Conservation (phyloP, 164 flowering plant species). For the Chloranthus sessilifolius region DNA sequence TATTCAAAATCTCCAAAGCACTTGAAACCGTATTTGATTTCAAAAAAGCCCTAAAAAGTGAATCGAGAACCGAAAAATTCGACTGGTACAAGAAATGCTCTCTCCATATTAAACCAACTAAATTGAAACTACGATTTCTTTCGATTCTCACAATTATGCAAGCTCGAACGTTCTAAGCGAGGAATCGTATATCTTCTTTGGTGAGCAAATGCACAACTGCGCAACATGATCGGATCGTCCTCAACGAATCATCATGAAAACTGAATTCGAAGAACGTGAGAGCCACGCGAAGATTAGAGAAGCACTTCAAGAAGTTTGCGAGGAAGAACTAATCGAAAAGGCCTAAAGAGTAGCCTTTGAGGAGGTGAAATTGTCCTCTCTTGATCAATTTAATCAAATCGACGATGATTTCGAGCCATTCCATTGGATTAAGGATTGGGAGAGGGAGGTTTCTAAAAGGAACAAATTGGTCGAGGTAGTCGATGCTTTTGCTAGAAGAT, state of each 20-base stretch:
- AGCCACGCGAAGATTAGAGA: conserved; percentile 30
- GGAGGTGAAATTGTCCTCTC: conserved; percentile 18
- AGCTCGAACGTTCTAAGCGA: conserved; percentile 64
- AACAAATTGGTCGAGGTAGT: conserved; percentile 40
- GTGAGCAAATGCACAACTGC: conserved; percentile 47
- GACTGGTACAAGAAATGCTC: conserved; percentile 35
- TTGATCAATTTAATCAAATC: conserved; percentile 48
- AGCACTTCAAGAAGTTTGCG: conserved; percentile 41
- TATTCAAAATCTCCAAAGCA: conserved; percentile 45
- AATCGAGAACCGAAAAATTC: conserved; percentile 57
- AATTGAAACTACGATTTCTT: conserved; percentile 26
- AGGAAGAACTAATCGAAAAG: conserved; percentile 49
- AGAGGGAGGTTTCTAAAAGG: conserved; percentile 15
- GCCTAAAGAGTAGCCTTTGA: conserved; percentile 25
- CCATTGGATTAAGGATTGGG: conserved; percentile 33
- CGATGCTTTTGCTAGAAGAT: conserved; percentile 17
- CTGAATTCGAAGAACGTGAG: conserved; percentile 59
- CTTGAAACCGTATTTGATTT: conserved; percentile 33
- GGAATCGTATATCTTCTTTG: conserved; percentile 26
- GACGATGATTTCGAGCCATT: conserved; percentile 36
- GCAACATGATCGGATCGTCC: conserved; percentile 37
- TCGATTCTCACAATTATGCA: conserved; percentile 50
- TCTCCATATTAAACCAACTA: conserved; percentile 51
- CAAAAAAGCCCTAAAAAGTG: conserved; percentile 66
- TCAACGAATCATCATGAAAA: conserved; percentile 33